Percentiles rank a stretch among this genome's conserved stretches.
These are phyloP conservation scores for Phytophthora multivora DNA, from an alignment of 352 stramenopile species.

Conservation along the genomic window DNA sequence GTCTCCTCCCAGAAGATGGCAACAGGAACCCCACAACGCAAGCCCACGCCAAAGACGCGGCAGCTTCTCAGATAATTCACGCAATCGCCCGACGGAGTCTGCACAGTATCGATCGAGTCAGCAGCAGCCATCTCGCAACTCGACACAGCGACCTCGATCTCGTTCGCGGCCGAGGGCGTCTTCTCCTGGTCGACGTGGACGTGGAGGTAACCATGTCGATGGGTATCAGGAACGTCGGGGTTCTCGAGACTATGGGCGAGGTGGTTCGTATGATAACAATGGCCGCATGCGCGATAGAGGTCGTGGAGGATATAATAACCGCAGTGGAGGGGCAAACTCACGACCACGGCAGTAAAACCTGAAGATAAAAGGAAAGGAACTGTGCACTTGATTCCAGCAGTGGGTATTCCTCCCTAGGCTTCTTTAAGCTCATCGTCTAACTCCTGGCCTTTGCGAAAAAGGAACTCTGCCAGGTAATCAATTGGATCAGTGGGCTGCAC, in stretches of 20 bases:
- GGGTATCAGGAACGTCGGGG: slow-evolving; percentile 7
- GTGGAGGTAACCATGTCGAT: background rate
- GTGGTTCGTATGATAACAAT: slow-evolving; percentile 7
- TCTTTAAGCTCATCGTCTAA: slow-evolving; percentile 48
- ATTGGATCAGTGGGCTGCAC: slow-evolving; percentile 87
- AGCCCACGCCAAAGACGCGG: slow-evolving; percentile 5
- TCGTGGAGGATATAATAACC: slow-evolving; percentile 21
- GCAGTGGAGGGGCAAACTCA: slow-evolving; percentile 18
- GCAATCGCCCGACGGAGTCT: slow-evolving; percentile 2
- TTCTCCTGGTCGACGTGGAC: slow-evolving; percentile 3
- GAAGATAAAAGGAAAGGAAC: slow-evolving; percentile 11
- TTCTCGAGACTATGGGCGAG: slow-evolving; percentile 12
- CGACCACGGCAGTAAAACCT: slow-evolving; percentile 11
- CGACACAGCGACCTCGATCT: slow-evolving; percentile 12
- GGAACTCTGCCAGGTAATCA: slow-evolving; percentile 87
- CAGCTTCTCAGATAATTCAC: slow-evolving; percentile 6
- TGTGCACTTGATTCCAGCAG: slow-evolving; percentile 9
- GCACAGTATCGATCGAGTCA: background rate
- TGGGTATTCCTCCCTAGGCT: slow-evolving; percentile 14
- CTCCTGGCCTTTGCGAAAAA: slow-evolving; percentile 81
- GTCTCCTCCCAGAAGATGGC: slow-evolving; percentile 13
- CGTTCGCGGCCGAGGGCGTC: slow-evolving; percentile 7
- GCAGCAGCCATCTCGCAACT: slow-evolving; percentile 8
- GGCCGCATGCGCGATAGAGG: slow-evolving; percentile 6
- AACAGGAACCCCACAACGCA: slow-evolving; percentile 3